phyloP scores from a whole-genome alignment of 257 asterid genomes.

The Jacaranda copaia region DNA sequence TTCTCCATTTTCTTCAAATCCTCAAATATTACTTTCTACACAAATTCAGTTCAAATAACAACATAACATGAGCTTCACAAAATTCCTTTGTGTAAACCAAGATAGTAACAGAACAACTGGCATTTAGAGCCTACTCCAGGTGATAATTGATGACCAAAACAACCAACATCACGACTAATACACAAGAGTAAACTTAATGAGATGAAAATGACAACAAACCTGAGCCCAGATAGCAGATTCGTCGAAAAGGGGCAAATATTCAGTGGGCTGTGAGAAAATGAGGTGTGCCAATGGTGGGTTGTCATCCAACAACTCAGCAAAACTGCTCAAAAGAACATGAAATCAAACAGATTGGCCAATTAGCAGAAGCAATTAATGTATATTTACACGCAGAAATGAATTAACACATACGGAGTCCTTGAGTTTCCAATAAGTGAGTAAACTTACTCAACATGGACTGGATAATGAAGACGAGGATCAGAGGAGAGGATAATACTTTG shows the following conservation, averaged over 20 bases:
- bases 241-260: constrained; percentile 67
- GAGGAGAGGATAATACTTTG: constrained; percentile 60
- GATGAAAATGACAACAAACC: constrained; percentile 48
- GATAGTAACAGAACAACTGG: neutral
- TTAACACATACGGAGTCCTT: neutral
- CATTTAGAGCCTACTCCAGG: constrained; percentile 9
- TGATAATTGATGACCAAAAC: constrained; percentile 18
- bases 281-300: constrained; percentile 73
- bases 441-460: constrained; percentile 79
- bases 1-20: constrained; percentile 60
- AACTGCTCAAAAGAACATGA: constrained; percentile 49
- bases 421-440: constrained; percentile 3
- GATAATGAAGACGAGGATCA: constrained; percentile 89
- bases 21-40: constrained; percentile 72
- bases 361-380: neutral
- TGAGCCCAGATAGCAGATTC: constrained; percentile 92
- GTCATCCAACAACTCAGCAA: constrained; percentile 84
- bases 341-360: neutral
- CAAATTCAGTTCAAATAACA: constrained; percentile 33
- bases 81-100: neutral
- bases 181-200: constrained; percentile 5
- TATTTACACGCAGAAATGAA: neutral
- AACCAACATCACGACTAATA: constrained; percentile 4
- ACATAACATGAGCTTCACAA: constrained; percentile 16
- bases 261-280: constrained; percentile 77